Evolutionary conservation across 805 yeast species (phyloP), one percentile per base, ranked within the genome.

Genomic region (Groenewaldozyma tartarivorans): DNA sequence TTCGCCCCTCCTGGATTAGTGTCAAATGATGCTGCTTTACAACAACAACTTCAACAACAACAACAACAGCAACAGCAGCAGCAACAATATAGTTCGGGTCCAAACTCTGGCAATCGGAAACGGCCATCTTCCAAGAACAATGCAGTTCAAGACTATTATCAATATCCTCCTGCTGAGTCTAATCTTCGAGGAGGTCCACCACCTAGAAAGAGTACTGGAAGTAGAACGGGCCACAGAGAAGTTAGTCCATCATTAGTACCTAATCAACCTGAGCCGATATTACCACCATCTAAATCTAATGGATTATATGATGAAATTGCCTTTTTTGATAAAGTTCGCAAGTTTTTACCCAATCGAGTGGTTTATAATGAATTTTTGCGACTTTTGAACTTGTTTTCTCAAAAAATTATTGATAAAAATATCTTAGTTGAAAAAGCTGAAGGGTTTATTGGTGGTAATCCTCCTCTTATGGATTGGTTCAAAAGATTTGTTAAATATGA

Each of bases 311-410:
- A 87, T 54, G 98, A 92, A 61, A 76, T 92, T 30, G 71, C 79
- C 5, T 92, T 92, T 58, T 92, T 92, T 55, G 97, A 92, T 59
- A 81, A 80, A 56, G 95, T 85, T 26, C 90, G 90, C 64, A 84
- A 82, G 57, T 79, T 79, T 4, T 78, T 92, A 53, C 87, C 87
- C 17, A 86, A 84, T 59, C 88, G 86, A 57, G 94, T 82, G 59
- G 75, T 86, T 9, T 92, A 92, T 61, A 82, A 82, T 51, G 98
- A 92, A 64, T 92, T 92, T 59, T 68, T 92, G 58, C 94, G 94
- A 60, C 70, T 90, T 43, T 66, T 92, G 50, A 86, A 90, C 52
- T 67, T 92, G 52, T 92, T 77, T 55, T 81, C 95, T 2, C 95
- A 88, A 57, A 95, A 87, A 53, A 77, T 92, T 43, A 81, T 92